These are phyloP conservation scores for Herpetospermum pedunculosum DNA, from an alignment of 306 rosid species.

Conservation along the genomic window DNA sequence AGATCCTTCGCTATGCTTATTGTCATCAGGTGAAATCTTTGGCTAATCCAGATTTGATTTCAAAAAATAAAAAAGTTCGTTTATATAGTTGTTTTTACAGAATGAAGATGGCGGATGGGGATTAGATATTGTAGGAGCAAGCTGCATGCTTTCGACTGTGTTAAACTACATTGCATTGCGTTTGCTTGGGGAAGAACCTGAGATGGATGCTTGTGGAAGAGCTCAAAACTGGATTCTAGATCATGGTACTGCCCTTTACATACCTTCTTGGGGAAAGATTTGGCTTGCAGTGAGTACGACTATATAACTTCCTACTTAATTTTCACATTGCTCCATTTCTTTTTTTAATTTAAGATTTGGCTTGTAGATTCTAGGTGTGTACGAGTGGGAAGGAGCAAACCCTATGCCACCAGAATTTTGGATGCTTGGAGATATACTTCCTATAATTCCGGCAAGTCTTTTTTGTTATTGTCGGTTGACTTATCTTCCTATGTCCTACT, in stretches of 20 bases:
- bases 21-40: background rate
- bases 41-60: too few species aligned
- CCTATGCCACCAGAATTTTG: slow-evolving; percentile 17
- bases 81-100: background rate
- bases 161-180: slow-evolving; percentile 51
- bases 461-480: slow-evolving; percentile 41
- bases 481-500: slow-evolving; percentile 51
- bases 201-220: slow-evolving; percentile 43
- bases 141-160: slow-evolving; percentile 87
- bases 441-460: slow-evolving; percentile 16
- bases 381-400: slow-evolving; percentile 8
- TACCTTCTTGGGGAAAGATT: slow-evolving; percentile 92
- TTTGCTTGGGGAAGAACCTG: slow-evolving; percentile 78
- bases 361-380: slow-evolving; percentile 14
- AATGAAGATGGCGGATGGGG: slow-evolving; percentile 98
- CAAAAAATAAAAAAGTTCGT: too few species aligned
- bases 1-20: slow-evolving; percentile 36
- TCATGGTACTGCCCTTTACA: slow-evolving; percentile 70
- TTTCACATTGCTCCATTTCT: too few species aligned
- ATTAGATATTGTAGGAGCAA: slow-evolving; percentile 75
- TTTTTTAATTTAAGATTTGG: too few species aligned
- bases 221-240: slow-evolving; percentile 64
- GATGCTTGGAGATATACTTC: slow-evolving; percentile 9
- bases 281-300: slow-evolving; percentile 75
- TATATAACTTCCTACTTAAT: too few species aligned